Percentiles rank a stretch among this genome's conserved stretches.
Evolutionary conservation across 257 asterid genomes (phyloP).

Genomic region (Salvia splendens): DNA sequence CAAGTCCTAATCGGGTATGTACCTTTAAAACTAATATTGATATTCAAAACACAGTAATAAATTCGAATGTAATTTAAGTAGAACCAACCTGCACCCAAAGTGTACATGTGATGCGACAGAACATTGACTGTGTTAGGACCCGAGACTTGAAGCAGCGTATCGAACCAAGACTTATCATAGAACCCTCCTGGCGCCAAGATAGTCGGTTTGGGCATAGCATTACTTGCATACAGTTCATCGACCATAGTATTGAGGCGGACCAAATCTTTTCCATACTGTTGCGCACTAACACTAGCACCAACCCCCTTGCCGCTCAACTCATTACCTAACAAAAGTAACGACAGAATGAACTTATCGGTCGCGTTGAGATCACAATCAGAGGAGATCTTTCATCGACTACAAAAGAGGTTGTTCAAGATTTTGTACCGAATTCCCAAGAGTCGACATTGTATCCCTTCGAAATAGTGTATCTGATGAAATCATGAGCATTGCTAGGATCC

Average conservation of each 20-base stretch:
- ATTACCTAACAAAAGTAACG: slow-evolving; percentile 57
- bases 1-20: no score
- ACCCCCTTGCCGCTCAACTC: slow-evolving; percentile 86
- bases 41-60: no score
- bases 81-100: slow-evolving; percentile 76
- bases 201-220: slow-evolving; percentile 46
- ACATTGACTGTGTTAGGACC: slow-evolving; percentile 60
- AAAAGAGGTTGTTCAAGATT: slow-evolving; percentile 2
- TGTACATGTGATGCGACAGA: slow-evolving; percentile 82
- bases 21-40: no score
- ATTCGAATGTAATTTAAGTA: slow-evolving; percentile 2
- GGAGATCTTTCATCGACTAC: not conserved
- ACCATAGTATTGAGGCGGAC: slow-evolving; percentile 51
- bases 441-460: slow-evolving; percentile 69
- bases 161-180: slow-evolving; percentile 79
- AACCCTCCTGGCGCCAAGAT: slow-evolving; percentile 93
- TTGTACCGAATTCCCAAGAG: slow-evolving; percentile 95
- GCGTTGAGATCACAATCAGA: slow-evolving; percentile 7
- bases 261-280: slow-evolving; percentile 75
- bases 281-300: slow-evolving; percentile 76
- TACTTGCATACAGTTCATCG: slow-evolving; percentile 43
- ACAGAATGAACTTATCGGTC: slow-evolving; percentile 20
- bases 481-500: slow-evolving; percentile 72
- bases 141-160: slow-evolving; percentile 62
- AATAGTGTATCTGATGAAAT: slow-evolving; percentile 68